Evolutionary conservation across 1,284 basidiomycete species (phyloP), one percentile per base, ranked within the genome.

Genomic region (Omphalotus olearius): DNA sequence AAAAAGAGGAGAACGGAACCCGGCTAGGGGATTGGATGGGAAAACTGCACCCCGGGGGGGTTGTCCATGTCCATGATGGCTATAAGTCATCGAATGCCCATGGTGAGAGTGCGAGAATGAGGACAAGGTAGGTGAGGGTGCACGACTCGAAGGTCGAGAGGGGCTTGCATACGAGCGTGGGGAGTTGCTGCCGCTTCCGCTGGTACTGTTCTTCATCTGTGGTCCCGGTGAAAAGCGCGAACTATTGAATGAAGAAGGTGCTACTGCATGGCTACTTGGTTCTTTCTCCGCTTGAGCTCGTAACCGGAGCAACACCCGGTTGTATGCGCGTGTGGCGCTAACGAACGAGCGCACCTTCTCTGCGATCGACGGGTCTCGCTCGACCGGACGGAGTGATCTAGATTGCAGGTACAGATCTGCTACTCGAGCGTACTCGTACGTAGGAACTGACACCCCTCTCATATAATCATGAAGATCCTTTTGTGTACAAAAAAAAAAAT

Each of bases 401-500:
- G 73, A 67, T 58, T 80, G 74, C 2, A 85, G 68, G 59, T 80
- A 82, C 20, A 72, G 64, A 11, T 72, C 69, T 3, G 88, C 79
- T 28, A 80, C 71, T 4, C 77, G 74, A 1, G 79, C 73, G 59
- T 86, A 91, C 55, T 85, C 78, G 56, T 91, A 82, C 3, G 76
- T 75, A 6, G 89, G 88, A 37, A 87, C 77, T 6, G 81, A 83
- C 1, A 91, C 83, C 2, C 86, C 85, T 47, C 82, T 76, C 78
- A 91, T 83, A 60, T 91, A 92, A 46, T 83, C 75, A 59, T 79
- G 78, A 36, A 92, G 73, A 64, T 91, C 88, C 84, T 89, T 3
- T 4, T 10, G 7, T 9, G 55, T 2, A 35, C 20, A 14, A 52
- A 20, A 51, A 33, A 51, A 26, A 6, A 48, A 17, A 45, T 39